Evolutionary conservation across 2,329 filamentous ascomycete species (phyloP).

Genomic region (Fusarium bactridioides): DNA sequence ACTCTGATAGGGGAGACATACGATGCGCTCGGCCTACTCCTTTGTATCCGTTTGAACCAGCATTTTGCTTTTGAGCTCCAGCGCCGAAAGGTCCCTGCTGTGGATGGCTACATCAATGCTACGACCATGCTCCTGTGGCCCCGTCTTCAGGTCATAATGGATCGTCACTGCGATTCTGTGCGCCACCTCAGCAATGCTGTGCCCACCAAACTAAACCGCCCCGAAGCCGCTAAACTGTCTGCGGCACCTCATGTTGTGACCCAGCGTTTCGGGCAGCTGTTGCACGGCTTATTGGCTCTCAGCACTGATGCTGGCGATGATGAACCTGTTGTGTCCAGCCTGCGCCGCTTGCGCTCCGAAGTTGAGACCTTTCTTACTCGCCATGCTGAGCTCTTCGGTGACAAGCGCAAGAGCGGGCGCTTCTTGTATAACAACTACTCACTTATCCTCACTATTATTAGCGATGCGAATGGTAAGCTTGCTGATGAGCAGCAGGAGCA

Average conservation of each 20-base stretch:
- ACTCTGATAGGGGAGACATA: slow-evolving; percentile 77
- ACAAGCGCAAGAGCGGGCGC: slow-evolving; percentile 81
- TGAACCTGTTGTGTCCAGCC: slow-evolving; percentile 85
- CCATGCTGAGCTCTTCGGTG: slow-evolving; percentile 77
- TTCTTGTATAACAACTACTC: slow-evolving; percentile 98
- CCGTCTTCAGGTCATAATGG: slow-evolving; percentile 92
- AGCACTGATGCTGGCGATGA: slow-evolving; percentile 93
- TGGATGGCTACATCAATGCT: slow-evolving; percentile 91
- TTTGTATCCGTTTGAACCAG: slow-evolving; percentile 94
- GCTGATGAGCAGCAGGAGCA: slow-evolving; percentile 77
- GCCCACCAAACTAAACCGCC: slow-evolving; percentile 54
- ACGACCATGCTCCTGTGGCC: slow-evolving; percentile 98
- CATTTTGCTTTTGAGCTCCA: slow-evolving; percentile 95
- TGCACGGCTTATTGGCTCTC: slow-evolving; percentile 83
- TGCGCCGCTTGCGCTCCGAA: slow-evolving; percentile 79
- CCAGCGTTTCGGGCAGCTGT: slow-evolving; percentile 92
- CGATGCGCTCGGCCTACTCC: slow-evolving; percentile 84
- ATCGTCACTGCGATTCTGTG: slow-evolving; percentile 88
- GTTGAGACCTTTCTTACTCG: slow-evolving; percentile 84
- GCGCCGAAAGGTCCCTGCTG: slow-evolving; percentile 85
- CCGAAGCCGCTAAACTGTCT: slow-evolving; percentile 68
- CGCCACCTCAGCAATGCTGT: slow-evolving; percentile 66
- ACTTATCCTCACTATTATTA: slow-evolving; percentile 90
- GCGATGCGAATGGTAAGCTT: slow-evolving; percentile 76
- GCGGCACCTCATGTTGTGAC: slow-evolving; percentile 91